phyloP scores from a whole-genome alignment of 805 yeast genomes.

The Ascoidea rubescens region DNA sequence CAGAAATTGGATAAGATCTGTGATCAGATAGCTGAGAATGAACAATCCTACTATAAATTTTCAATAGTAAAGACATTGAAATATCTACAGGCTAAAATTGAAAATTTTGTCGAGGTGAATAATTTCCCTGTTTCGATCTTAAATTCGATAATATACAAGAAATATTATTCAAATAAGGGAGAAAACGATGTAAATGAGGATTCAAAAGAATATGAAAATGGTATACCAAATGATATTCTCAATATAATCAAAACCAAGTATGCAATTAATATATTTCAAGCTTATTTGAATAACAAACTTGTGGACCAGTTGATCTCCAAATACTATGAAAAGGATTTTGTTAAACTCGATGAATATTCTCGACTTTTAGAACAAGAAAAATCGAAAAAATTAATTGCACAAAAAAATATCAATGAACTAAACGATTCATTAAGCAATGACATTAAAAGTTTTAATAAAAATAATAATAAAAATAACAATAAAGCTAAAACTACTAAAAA shows the following conservation, averaged over 20 bases:
- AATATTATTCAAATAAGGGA: conserved; percentile 16
- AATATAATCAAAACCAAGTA: conserved; percentile 22
- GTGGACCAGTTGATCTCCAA: conserved; percentile 14
- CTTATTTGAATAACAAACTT: conserved; percentile 19
- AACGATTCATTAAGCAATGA: conserved; percentile 15
- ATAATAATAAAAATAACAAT: conserved; percentile 18
- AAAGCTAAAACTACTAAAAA: conserved; percentile 13
- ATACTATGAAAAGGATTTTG: conserved; percentile 11
- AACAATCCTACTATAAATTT: conserved; percentile 30
- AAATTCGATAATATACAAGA: conserved; percentile 14
- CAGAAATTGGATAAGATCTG: conserved; percentile 20
- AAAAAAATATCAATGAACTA: conserved; percentile 19
- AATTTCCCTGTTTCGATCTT: conserved; percentile 25
- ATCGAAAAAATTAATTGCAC: conserved; percentile 14
- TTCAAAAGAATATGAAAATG: conserved; percentile 4
- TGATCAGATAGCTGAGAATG: conserved; percentile 28
- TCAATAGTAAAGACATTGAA: conserved; percentile 23
- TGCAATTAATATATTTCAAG: conserved; percentile 34
- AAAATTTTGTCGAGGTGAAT: conserved; percentile 14
- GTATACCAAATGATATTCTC: conserved; percentile 23
- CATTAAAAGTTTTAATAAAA: conserved; percentile 15
- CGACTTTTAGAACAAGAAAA: conserved; percentile 10
- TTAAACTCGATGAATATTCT: conserved; percentile 12
- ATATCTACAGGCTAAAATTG: conserved; percentile 26
- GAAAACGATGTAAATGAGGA: conserved; percentile 3